A percentile compares a stretch with the other conserved stretches of the same genome.
Conservation (phyloP, 495 filamentous ascomycete genomes). For the Antarctomyces pellizariae region DNA sequence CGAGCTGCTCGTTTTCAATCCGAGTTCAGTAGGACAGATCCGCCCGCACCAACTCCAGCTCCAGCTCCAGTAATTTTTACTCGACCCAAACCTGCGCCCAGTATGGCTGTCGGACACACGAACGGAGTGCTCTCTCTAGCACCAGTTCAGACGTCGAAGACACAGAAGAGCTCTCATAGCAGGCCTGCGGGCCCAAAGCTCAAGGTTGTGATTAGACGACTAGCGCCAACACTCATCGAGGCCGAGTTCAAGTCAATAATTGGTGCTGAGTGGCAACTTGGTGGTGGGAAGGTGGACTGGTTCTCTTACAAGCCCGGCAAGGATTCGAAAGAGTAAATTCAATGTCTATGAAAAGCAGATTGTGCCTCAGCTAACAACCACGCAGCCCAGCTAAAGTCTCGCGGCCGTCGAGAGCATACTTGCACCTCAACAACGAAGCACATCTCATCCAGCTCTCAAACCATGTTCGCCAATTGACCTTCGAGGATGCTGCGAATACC, state of each 20-base stretch:
- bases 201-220: conserved; percentile 65
- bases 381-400: conserved; percentile 55
- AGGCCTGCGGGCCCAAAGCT: conserved; percentile 40
- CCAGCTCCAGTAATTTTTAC: too few species aligned
- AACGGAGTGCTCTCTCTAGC: conserved; percentile 40
- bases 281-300: conserved; percentile 68
- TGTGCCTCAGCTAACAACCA: conserved; percentile 6
- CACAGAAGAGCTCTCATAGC: too few species aligned
- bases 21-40: too few species aligned
- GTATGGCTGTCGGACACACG: conserved; percentile 18
- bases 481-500: conserved; percentile 52
- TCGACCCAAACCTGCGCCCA: too few species aligned
- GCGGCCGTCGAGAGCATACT: conserved; percentile 49
- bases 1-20: too few species aligned
- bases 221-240: conserved; percentile 70
- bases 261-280: conserved; percentile 64
- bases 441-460: conserved; percentile 38
- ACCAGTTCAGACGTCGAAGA: conserved; percentile 22
- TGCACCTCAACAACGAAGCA: conserved; percentile 41
- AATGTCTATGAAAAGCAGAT: conserved; percentile 4
- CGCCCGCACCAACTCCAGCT: too few species aligned
- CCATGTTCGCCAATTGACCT: conserved; percentile 34
- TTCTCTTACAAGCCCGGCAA: conserved; percentile 57
- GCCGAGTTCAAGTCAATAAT: conserved; percentile 48
- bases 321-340: conserved; percentile 63